Conservation (phyloP, 75 land plant genomes). For the Larix kaempferi region DNA sequence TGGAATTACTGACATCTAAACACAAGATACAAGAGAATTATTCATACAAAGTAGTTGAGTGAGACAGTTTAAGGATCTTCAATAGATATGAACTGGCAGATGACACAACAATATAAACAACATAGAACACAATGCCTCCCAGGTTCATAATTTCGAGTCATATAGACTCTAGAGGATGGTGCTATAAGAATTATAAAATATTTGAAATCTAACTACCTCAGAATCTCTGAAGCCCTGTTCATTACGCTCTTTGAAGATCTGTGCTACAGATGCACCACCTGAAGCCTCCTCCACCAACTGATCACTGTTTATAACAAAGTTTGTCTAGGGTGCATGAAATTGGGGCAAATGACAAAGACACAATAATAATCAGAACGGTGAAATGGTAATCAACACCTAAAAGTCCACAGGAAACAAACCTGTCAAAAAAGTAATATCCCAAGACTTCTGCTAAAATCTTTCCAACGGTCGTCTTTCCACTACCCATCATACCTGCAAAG, state of each 20-base stretch:
- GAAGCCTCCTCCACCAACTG: conserved; percentile 59
- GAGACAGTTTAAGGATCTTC: not conserved
- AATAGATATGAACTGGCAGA: not conserved
- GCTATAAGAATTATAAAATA: not conserved
- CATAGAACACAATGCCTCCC: not conserved
- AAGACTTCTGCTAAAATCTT: conserved; percentile 69
- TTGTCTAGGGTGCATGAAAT: not conserved
- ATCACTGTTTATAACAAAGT: conserved; percentile 47
- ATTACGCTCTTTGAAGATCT: conserved; percentile 49
- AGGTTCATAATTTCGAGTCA: not conserved
- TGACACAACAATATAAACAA: not conserved
- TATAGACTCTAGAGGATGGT: not conserved
- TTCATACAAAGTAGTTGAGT: not conserved
- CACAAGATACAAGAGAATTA: not conserved
- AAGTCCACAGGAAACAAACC: conserved; percentile 32
- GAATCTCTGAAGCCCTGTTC: conserved; percentile 61
- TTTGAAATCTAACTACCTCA: conserved; percentile 38
- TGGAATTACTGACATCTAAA: not conserved
- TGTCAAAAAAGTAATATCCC: conserved; percentile 79
- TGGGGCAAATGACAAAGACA: not conserved
- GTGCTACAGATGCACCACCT: conserved; percentile 58
- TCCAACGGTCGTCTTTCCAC: conserved; percentile 92
- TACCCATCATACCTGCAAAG: conserved; percentile 88
- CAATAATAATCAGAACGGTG: not conserved
- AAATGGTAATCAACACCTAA: not conserved